These are phyloP conservation scores for Andrographis paniculata DNA, from an alignment of 305 asterid species.

Conservation along the genomic window DNA sequence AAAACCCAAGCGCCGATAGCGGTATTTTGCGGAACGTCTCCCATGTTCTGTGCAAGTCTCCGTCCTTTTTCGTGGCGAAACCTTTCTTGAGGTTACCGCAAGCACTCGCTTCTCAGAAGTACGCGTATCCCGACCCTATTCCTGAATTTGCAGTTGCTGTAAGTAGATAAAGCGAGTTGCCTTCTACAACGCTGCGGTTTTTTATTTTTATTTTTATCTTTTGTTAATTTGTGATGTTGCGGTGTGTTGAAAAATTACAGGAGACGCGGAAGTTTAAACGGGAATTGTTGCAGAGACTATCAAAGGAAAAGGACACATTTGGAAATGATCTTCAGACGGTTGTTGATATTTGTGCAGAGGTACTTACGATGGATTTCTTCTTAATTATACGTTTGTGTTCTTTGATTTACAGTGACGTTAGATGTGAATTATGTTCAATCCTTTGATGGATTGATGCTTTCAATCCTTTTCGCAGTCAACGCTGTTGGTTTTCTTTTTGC, in stretches of 20 bases:
- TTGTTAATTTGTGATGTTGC: background rate
- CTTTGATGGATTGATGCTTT: background rate
- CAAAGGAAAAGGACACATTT: slow-evolving; percentile 34
- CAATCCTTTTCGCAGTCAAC: too few species aligned
- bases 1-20: slow-evolving; percentile 12
- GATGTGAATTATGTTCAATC: background rate
- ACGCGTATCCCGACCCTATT: slow-evolving; percentile 51
- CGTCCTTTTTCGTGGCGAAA: slow-evolving; percentile 11
- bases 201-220: background rate
- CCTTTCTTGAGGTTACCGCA: slow-evolving; percentile 10
- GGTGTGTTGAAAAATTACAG: slow-evolving; percentile 20
- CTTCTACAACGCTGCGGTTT: background rate
- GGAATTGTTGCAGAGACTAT: slow-evolving; percentile 41
- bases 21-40: slow-evolving; percentile 12
- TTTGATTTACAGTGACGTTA: background rate
- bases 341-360: slow-evolving; percentile 45
- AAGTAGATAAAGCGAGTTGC: slow-evolving; percentile 11
- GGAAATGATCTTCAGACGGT: slow-evolving; percentile 50
- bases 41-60: slow-evolving; percentile 17
- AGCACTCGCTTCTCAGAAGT: slow-evolving; percentile 32
- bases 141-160: slow-evolving; percentile 56
- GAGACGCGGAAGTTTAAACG: slow-evolving; percentile 50
- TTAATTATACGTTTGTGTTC: background rate
- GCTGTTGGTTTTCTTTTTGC: background rate
- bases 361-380: slow-evolving; percentile 11